Conservation (phyloP, 2,329 filamentous ascomycete genomes). For the Venturia carpophila region DNA sequence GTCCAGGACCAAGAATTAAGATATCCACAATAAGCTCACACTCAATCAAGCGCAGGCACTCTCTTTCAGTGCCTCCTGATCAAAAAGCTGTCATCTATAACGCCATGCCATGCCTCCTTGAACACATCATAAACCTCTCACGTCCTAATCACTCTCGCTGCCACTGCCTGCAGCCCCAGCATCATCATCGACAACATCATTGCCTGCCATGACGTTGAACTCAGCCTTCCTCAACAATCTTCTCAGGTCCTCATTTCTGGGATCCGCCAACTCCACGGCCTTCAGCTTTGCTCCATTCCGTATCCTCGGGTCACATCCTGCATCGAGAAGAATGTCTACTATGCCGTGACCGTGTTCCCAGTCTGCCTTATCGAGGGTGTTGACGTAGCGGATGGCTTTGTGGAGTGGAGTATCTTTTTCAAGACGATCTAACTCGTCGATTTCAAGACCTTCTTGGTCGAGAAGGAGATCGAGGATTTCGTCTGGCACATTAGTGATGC, state of each 20-base stretch:
- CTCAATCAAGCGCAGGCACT: not conserved
- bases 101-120: not conserved
- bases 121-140: not conserved
- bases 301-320: constrained; percentile 57
- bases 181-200: constrained; percentile 40
- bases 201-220: constrained; percentile 47
- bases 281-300: constrained; percentile 68
- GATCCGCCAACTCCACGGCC: constrained; percentile 65
- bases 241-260: constrained; percentile 54
- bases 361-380: constrained; percentile 56
- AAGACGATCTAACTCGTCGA: constrained; percentile 64
- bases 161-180: constrained; percentile 39
- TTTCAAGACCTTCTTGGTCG: constrained; percentile 77
- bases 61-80: not conserved
- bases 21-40: not conserved
- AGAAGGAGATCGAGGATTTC: constrained; percentile 75
- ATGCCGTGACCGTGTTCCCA: constrained; percentile 59
- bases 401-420: constrained; percentile 76
- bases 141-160: constrained; percentile 35
- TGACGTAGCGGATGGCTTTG: constrained; percentile 69
- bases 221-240: constrained; percentile 62
- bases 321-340: constrained; percentile 74
- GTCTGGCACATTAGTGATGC: constrained; percentile 40
- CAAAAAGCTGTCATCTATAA: not conserved
- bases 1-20: not conserved